phyloP scores from a whole-genome alignment of 306 rosid genomes.

The Quercus robur region DNA sequence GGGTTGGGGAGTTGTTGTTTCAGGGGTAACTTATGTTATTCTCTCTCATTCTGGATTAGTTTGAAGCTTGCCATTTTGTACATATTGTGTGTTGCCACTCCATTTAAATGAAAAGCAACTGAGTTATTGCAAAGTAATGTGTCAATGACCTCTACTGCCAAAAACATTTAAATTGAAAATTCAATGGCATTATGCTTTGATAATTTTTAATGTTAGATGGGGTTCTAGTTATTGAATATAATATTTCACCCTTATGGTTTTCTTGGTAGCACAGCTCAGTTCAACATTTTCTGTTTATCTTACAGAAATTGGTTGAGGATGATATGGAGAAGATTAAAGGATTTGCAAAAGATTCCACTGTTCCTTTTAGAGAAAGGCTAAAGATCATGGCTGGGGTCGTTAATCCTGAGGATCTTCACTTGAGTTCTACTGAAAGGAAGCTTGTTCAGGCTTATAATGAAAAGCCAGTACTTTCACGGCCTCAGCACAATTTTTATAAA shows the following conservation, averaged over 20 bases:
- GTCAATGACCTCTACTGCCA: neutral
- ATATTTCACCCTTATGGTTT: neutral
- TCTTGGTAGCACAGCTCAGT: neutral
- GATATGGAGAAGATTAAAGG: conserved; percentile 86
- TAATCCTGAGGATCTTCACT: conserved; percentile 82
- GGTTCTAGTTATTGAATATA: neutral
- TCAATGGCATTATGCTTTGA: neutral
- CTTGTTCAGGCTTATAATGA: conserved; percentile 76
- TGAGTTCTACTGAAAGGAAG: conserved; percentile 78
- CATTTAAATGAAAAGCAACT: neutral
- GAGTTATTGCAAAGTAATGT: neutral
- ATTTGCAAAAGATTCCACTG: conserved; percentile 70
- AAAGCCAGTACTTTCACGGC: conserved; percentile 93
- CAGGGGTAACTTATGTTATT: neutral
- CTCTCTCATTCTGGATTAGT: neutral
- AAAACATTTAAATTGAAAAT: neutral
- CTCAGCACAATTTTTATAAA: conserved; percentile 84
- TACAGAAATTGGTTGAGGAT: conserved; percentile 79
- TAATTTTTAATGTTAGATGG: neutral
- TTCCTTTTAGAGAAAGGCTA: conserved; percentile 81
- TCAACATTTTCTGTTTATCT: conserved; percentile 4
- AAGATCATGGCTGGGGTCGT: conserved; percentile 88
- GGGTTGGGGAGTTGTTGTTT: too few relatives aligned
- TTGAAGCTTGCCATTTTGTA: neutral
- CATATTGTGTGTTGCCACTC: neutral